phyloP scores from a whole-genome alignment of 129 eudicot species.

The Flaveria brownii region DNA sequence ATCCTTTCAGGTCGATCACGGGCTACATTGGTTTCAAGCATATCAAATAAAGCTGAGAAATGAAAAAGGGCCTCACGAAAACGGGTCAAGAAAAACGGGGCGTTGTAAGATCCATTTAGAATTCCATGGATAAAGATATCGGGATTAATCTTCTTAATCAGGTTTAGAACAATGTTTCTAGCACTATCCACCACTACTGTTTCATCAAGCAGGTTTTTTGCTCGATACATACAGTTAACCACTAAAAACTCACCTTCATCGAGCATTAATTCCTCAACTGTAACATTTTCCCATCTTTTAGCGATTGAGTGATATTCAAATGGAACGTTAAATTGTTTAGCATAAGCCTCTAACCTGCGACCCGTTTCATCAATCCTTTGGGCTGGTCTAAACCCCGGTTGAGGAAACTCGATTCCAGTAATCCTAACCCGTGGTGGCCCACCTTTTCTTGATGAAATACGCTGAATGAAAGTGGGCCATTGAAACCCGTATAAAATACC shows the following conservation, averaged over 20 bases:
- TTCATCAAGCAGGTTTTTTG: conserved; percentile 72
- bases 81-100: conserved; percentile 83
- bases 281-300: conserved; percentile 73
- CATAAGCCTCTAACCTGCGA: conserved; percentile 58
- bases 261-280: conserved; percentile 59
- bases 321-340: conserved; percentile 48
- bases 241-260: conserved; percentile 57
- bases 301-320: conserved; percentile 74
- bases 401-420: conserved; percentile 92
- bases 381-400: conserved; percentile 85
- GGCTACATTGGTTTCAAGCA: conserved; percentile 67
- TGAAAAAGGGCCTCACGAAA: conserved; percentile 84
- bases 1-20: conserved; percentile 63
- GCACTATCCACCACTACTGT: conserved; percentile 67
- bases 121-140: conserved; percentile 68
- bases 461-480: conserved; percentile 84
- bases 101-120: conserved; percentile 70
- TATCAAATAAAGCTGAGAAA: conserved; percentile 76
- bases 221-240: conserved; percentile 66
- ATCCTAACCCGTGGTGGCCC: conserved; percentile 74
- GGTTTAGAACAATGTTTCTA: conserved; percentile 54
- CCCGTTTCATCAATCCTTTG: conserved; percentile 81
- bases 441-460: conserved; percentile 42
- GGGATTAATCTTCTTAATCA: conserved; percentile 62
- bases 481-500: conserved; percentile 94